Evolutionary conservation across 345 rosid genomes (phyloP).

Genomic region (Cardamine chenopodiifolia): DNA sequence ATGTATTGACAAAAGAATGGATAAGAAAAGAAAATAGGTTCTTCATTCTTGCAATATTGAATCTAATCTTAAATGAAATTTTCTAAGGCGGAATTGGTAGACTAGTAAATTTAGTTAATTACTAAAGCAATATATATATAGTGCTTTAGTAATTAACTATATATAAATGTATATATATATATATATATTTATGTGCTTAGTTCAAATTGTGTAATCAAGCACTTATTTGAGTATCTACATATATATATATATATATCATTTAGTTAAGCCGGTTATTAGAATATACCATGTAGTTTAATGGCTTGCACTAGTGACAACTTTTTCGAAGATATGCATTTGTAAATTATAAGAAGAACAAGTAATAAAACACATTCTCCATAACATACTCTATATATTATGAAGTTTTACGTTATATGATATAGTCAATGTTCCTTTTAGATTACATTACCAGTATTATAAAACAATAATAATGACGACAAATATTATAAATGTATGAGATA

Average conservation of each 20-base stretch:
- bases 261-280: background rate
- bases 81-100: background rate
- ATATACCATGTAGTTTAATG: background rate
- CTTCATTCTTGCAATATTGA: too few species aligned
- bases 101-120: background rate
- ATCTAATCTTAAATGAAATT: too few species aligned
- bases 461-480: constrained; percentile 1
- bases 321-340: background rate
- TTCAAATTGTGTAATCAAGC: background rate
- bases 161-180: too few species aligned
- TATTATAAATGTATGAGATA: background rate
- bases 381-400: background rate
- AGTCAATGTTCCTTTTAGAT: background rate
- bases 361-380: too few species aligned
- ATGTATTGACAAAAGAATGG: constrained; percentile 13
- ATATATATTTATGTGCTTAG: background rate
- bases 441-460: background rate
- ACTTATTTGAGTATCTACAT: background rate
- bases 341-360: too few species aligned
- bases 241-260: background rate
- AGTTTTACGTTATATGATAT: background rate
- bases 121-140: background rate
- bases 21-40: constrained; percentile 4
- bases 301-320: background rate
- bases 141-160: too few species aligned